phyloP scores from a whole-genome alignment of 2,329 filamentous ascomycete species.

The Cladosporium sp. region DNA sequence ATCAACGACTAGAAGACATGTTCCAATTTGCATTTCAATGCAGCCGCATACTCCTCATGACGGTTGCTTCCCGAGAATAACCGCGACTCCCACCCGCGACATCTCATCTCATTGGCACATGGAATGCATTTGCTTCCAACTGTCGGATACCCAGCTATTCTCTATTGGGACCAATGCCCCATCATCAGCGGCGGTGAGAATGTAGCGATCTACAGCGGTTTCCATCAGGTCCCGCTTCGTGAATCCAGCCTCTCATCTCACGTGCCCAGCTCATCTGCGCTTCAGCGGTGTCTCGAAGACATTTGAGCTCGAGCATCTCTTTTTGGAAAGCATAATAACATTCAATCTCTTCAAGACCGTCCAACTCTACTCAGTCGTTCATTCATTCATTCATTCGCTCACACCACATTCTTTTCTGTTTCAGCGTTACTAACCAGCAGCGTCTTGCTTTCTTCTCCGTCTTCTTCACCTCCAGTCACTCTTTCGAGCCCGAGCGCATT shows the following conservation, averaged over 20 bases:
- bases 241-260: background rate
- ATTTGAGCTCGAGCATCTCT: background rate
- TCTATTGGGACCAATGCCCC: background rate
- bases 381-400: constrained; percentile 1
- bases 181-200: constrained; percentile 4
- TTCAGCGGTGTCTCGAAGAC: constrained; percentile 2
- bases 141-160: background rate
- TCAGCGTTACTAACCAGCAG: constrained; percentile 15
- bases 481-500: background rate
- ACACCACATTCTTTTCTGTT: constrained; percentile 14
- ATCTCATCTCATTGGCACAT: constrained; percentile 13
- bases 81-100: constrained; percentile 6
- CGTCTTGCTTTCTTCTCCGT: background rate
- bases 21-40: background rate
- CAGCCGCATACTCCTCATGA: background rate
- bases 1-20: constrained; percentile 1
- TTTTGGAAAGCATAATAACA: background rate
- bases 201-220: constrained; percentile 8
- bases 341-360: background rate
- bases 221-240: constrained; percentile 3
- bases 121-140: background rate
- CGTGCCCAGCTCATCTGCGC: constrained; percentile 7
- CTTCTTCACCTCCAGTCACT: constrained; percentile 9
- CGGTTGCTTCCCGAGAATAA: background rate
- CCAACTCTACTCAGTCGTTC: background rate